Evolutionary conservation across 139 green algal species (phyloP).

Genomic region (Chlorella sp.): DNA sequence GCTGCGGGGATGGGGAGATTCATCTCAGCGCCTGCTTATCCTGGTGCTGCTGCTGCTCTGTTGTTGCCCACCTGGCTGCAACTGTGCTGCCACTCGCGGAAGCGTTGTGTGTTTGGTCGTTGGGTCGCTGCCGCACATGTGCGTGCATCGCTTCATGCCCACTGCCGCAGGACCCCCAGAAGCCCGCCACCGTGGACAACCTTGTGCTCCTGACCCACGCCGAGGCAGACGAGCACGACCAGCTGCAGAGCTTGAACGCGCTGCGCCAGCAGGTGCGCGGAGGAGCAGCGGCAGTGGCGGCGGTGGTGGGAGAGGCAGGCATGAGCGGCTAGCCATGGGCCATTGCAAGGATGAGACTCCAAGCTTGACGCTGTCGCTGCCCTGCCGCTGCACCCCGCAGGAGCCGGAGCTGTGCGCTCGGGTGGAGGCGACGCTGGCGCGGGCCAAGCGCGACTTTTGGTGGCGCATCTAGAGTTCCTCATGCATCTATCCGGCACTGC

Average conservation of each 20-base stretch:
- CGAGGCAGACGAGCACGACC: conserved; percentile 82
- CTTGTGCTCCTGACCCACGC: conserved; percentile 86
- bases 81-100: too few species aligned
- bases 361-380: not conserved
- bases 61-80: too few species aligned
- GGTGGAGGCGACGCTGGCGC: conserved; percentile 29
- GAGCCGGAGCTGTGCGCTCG: conserved; percentile 31
- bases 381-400: not conserved
- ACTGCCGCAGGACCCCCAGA: not conserved
- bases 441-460: conserved; percentile 31
- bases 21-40: too few species aligned
- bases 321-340: not conserved
- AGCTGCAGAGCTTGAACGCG: conserved; percentile 4
- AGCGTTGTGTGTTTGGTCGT: too few species aligned
- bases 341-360: not conserved
- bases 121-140: too few species aligned
- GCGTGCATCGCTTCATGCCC: too few species aligned
- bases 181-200: conserved; percentile 81
- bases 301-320: too few species aligned
- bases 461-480: not conserved
- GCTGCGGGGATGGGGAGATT: too few species aligned
- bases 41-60: too few species aligned
- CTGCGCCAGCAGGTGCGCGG: conserved; percentile 10
- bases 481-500: not conserved
- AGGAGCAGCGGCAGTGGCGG: not conserved